Evolutionary conservation across 2,329 filamentous ascomycete genomes (phyloP), one percentile per base, ranked within the genome.

Genomic region (Microdochium nivale): DNA sequence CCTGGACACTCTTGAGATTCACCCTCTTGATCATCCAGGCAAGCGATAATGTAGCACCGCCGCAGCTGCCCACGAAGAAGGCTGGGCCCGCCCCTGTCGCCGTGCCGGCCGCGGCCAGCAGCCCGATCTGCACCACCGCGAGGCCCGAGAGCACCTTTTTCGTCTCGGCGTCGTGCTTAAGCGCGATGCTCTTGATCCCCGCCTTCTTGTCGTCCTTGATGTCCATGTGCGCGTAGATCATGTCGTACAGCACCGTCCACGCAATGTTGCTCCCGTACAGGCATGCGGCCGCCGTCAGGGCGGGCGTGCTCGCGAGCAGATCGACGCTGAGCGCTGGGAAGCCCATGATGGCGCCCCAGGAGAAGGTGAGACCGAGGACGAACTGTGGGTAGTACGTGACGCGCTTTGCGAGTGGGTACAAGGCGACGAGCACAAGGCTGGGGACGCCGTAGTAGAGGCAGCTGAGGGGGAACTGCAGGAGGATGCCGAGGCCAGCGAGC

Each of bases 171-270:
- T 88, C 85, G 59, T 95, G 88, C 64, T 86, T 86, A 37, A 95
- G 73, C 1, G 87, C 90, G 59, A 95, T 94, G 62, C 85, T 89
- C 73, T 92, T 95, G 70, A 95, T 94, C 9, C 90, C 90, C 0
- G 86, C 89, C 67, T 90, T 90, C 55, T 77, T 83, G 63, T 95
- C 90, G 60, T 95, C 89, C 62, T 85, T 85, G 66, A 92, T 86
- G 61, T 95, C 90, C 84, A 94, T 92, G 65, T 95, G 90, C 14
- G 90, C 90, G 67, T 95, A 95, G 30, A 95, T 90, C 82, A 94
- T 95, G 66, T 95, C 90, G 66, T 95, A 95, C 37, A 95, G 70
- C 25, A 95, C 78, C 0, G 89, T 95, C 90, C 90, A 95, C 2
- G 88, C 83, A 24, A 94, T 76, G 59, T 90, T 94, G 44, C 86